A percentile compares a stretch with the other conserved stretches of the same genome.
phyloP scores from a whole-genome alignment of 148 eudicot genomes.

The Vaccinium corymbosum region DNA sequence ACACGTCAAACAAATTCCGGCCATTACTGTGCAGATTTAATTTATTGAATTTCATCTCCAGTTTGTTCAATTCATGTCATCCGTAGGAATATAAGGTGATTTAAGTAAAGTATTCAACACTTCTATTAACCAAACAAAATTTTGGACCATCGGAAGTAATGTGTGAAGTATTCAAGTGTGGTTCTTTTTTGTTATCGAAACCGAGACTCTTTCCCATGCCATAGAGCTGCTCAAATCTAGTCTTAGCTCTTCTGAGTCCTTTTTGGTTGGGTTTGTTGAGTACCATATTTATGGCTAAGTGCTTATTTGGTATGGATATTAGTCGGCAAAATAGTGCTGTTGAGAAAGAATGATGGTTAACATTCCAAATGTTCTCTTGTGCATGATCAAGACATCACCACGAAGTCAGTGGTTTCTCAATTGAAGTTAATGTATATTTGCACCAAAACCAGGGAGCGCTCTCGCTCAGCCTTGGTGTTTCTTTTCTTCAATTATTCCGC shows the following conservation, averaged over 20 bases:
- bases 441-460: neutral
- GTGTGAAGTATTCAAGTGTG: neutral
- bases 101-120: neutral
- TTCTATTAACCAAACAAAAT: neutral
- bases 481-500: slow-evolving; percentile 1
- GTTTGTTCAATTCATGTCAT: neutral
- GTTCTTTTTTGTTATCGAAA: neutral
- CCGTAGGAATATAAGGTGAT: neutral
- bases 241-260: neutral
- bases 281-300: neutral
- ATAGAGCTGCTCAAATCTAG: neutral
- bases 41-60: neutral
- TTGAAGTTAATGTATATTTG: neutral
- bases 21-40: neutral
- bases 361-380: neutral
- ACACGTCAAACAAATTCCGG: neutral
- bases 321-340: neutral
- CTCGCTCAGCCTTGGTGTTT: slow-evolving; percentile 1
- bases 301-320: neutral
- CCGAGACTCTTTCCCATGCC: neutral
- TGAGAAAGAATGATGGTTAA: neutral
- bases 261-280: neutral
- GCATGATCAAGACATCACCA: neutral
- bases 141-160: neutral
- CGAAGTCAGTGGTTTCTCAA: neutral